Base-by-base conservation (phyloP, 2,329 filamentous ascomycete genomes). In the Zarea fungicola region DNA sequence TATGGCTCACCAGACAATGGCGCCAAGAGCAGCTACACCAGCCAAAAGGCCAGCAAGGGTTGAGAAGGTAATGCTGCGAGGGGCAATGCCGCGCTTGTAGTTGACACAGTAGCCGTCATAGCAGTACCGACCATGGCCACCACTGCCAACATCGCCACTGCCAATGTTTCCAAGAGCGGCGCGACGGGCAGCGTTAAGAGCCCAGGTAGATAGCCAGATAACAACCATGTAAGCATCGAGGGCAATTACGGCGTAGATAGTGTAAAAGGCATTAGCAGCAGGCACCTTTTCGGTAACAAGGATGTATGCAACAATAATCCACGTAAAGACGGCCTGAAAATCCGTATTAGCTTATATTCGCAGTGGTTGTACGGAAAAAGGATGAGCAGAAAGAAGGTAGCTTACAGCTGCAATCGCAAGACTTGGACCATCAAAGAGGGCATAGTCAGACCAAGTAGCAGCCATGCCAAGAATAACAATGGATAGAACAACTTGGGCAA, bases 201-300 rank as follows among this genome's bases (percentile, higher is more conserved):
- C 50, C 50, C 50, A 70, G n/a, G 67, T 65, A 0, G 70, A 65
- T 16, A 77, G 68, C 74, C 74, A 77, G 46, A 77, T 64, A 49
- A 77, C 55, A 40, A 70, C 56, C 59, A 76, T 62, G 36, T 75
- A 59, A 4, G 57, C 63, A 39, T 76, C 73, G 19, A 76, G 62
- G 13, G 60, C 60, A 7, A 76, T 58, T 9, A 74, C 62, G 34
- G 72, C 73, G 54, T 69, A 64, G 49, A 74, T 64, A 53, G 75
- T 68, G 55, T 77, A 75, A 16, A 60, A 56, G 2, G 46, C 21
- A 18, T 60, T 67, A 32, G 69, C 61, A 5, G 56, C 51, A 6
- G 60, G 9, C 14, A 71, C 51, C 48, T 66, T 72, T 50, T 75
- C 72, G 18, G 71, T 61, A 3, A 71, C 53, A 53, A 75, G 42